Percentiles rank a stretch among this genome's conserved stretches.
phyloP scores from a whole-genome alignment of 2,329 filamentous ascomycete species.

The Elsinoe australis region DNA sequence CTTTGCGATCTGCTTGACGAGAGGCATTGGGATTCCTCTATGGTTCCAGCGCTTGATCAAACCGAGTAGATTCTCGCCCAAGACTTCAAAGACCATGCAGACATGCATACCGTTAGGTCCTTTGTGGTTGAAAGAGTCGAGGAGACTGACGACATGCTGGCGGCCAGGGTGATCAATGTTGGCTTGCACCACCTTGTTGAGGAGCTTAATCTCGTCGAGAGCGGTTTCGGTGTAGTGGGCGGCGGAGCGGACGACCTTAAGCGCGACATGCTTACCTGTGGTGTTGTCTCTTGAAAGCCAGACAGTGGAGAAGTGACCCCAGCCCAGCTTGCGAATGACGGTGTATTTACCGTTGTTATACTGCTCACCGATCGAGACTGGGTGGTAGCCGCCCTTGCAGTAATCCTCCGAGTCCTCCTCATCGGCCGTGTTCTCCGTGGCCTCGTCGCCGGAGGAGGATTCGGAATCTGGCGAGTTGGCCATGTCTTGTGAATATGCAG shows the following conservation, averaged over 20 bases:
- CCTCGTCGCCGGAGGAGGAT: slow-evolving; percentile 66
- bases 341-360: slow-evolving; percentile 98
- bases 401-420: slow-evolving; percentile 99
- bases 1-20: slow-evolving; percentile 98
- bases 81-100: slow-evolving; percentile 98
- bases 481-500: slow-evolving; percentile 48
- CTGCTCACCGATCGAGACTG: slow-evolving; percentile 85
- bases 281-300: slow-evolving; percentile 77
- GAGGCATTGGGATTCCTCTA: slow-evolving; percentile 86
- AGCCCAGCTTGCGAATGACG: slow-evolving; percentile 89
- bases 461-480: slow-evolving; percentile 65
- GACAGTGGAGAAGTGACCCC: slow-evolving; percentile 99
- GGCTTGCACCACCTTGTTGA: slow-evolving; percentile 92
- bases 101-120: slow-evolving; percentile 94
- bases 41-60: slow-evolving; percentile 99
- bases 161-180: slow-evolving; percentile 91
- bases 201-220: slow-evolving; percentile 95
- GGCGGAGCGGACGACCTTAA: slow-evolving; percentile 95
- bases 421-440: slow-evolving; percentile 85
- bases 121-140: slow-evolving; percentile 96
- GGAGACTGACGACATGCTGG: slow-evolving; percentile 87
- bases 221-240: slow-evolving; percentile 98
- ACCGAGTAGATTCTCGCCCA: slow-evolving; percentile 89
- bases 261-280: slow-evolving; percentile 85
- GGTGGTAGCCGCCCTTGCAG: slow-evolving; percentile 97